A percentile compares a stretch with the other conserved stretches of the same genome.
Evolutionary conservation across 1,139 yeast species (phyloP).

Genomic region (Pneumocystis jirovecii): DNA sequence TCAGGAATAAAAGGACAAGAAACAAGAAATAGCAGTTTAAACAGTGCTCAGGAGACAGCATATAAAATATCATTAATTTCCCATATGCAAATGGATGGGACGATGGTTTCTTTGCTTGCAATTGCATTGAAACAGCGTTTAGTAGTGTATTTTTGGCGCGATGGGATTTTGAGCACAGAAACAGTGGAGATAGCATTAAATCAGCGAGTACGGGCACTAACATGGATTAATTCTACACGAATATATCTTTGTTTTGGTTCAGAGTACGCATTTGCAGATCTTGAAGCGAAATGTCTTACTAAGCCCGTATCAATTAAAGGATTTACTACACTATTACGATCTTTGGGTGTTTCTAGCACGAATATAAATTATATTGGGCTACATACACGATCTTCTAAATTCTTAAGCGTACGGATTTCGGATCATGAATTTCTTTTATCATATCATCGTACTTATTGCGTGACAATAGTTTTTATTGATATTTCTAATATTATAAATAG

Average conservation of each 20-base stretch:
- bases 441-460: conserved; percentile 18
- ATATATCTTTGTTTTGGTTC: conserved; percentile 25
- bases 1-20: not conserved
- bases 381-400: conserved; percentile 10
- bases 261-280: conserved; percentile 19
- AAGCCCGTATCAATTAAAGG: conserved; percentile 11
- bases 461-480: not conserved
- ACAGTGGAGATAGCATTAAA: conserved; percentile 24
- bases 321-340: conserved; percentile 11
- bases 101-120: not conserved
- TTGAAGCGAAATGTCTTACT: conserved; percentile 8
- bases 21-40: no score
- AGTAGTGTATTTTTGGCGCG: conserved; percentile 8
- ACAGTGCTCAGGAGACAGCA: not conserved
- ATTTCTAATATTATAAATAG: conserved; percentile 23
- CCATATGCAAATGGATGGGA: not conserved
- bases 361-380: conserved; percentile 12
- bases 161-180: conserved; percentile 21
- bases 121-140: not conserved
- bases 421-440: conserved; percentile 20
- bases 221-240: conserved; percentile 25
- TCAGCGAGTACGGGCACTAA: conserved; percentile 25
- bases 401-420: conserved; percentile 12
- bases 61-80: not conserved
- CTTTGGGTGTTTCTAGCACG: conserved; percentile 13